Conservation (phyloP, 345 rosid genomes). For the Eucalyptus decipiens region DNA sequence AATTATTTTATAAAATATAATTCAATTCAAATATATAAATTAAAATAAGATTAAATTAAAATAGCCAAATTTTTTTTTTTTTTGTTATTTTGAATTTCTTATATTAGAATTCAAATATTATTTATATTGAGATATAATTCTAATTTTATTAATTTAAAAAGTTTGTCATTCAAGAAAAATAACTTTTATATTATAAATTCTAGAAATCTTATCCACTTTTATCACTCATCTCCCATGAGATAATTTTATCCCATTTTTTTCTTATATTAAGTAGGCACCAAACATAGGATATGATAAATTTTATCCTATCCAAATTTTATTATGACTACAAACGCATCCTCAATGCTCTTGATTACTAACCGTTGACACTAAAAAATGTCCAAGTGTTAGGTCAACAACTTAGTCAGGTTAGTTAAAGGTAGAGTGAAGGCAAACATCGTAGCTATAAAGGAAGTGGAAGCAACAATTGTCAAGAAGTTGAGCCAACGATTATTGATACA, state of each 20-base stretch:
- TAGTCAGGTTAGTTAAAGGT: neutral
- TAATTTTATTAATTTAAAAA: no score
- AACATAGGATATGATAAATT: no score
- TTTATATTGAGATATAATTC: no score
- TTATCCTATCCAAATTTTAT: rapidly evolving
- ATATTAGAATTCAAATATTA: no score
- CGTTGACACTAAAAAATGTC: neutral
- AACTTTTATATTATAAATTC: no score
- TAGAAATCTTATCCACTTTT: rapidly evolving
- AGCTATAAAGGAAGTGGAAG: neutral
- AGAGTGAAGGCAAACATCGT: neutral
- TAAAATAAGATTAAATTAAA: no score
- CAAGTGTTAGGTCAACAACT: neutral
- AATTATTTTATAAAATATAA: no score
- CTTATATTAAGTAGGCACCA: rapidly evolving
- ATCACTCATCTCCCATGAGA: rapidly evolving
- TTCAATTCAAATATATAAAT: no score
- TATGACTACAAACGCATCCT: rapidly evolving
- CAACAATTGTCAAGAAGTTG: neutral
- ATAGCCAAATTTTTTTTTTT: no score
- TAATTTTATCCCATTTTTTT: no score
- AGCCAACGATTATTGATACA: neutral
- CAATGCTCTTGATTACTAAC: neutral
- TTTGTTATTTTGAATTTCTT: no score
- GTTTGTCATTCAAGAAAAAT: no score